Conservation (phyloP, 163 green algal species). For the Chlamydomonas reinhardtii region DNA sequence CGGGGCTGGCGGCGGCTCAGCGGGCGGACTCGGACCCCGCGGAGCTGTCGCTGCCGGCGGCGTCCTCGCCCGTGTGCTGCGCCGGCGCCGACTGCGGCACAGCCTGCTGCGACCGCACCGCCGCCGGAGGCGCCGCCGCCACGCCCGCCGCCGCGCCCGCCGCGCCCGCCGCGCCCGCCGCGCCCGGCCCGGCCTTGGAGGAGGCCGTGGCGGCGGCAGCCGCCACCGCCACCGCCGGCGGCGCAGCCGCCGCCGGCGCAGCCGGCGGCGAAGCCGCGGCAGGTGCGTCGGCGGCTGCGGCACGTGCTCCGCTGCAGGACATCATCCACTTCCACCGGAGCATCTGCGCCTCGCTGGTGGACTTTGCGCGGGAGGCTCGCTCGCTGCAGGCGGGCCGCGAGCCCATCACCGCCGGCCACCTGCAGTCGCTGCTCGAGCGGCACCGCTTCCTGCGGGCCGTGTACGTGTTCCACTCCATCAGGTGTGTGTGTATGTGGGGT, state of each 20-base stretch:
- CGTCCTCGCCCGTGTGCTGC: too few species aligned
- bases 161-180: not conserved
- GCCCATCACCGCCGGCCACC: conserved; percentile 40
- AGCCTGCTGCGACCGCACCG: too few species aligned
- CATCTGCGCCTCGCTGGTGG: conserved; percentile 71
- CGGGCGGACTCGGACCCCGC: too few species aligned
- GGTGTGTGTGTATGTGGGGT: too few species aligned
- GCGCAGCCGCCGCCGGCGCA: not conserved
- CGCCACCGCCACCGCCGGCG: not conserved
- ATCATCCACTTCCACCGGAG: conserved; percentile 84
- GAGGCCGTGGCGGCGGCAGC: not conserved
- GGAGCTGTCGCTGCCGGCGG: too few species aligned
- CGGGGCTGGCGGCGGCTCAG: too few species aligned
- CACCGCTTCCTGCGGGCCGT: conserved; percentile 94
- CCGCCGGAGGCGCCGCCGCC: too few species aligned
- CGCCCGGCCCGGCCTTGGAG: not conserved
- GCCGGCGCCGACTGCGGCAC: too few species aligned
- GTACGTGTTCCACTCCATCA: conserved; percentile 91
- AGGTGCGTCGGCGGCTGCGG: not conserved
- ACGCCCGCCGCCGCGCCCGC: not conserved
- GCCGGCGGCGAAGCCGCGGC: too few species aligned
- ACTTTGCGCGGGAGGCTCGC: conserved; percentile 64
- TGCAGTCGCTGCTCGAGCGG: conserved; percentile 40
- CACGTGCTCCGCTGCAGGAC: conserved; percentile 72
- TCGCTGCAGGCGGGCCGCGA: conserved; percentile 42